A percentile compares a stretch with the other conserved stretches of the same genome.
Conservation (phyloP, 768 basidiomycete species). For the Phanerodontia chrysosporium region DNA sequence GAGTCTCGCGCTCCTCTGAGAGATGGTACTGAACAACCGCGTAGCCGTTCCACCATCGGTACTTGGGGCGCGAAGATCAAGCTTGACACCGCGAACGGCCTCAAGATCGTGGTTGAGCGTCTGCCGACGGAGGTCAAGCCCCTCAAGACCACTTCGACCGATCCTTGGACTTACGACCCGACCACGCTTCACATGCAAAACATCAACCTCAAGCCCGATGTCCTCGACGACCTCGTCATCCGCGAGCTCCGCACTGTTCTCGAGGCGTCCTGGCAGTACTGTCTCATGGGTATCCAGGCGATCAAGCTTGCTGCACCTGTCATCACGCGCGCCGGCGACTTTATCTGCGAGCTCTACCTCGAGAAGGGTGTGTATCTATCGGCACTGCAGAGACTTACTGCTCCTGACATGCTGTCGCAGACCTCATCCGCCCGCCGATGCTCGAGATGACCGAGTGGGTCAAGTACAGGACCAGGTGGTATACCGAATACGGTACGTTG, state of each 20-base stretch:
- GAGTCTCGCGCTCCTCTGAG: not conserved
- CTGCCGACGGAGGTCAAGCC: not conserved
- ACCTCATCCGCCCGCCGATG: not conserved
- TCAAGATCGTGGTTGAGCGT: not conserved
- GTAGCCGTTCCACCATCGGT: not conserved
- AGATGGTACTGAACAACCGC: not conserved
- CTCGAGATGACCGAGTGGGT: not conserved
- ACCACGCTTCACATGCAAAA: not conserved
- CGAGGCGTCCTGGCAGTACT: conserved; percentile 2
- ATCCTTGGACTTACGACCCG: not conserved
- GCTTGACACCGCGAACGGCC: not conserved
- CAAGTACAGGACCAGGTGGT: not conserved
- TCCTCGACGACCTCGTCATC: not conserved
- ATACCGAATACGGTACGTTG: not conserved
- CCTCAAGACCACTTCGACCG: not conserved
- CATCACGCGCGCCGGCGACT: conserved; percentile 1
- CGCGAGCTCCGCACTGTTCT: not conserved
- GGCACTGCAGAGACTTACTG: not conserved
- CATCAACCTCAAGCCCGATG: not conserved
- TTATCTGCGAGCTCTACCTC: conserved; percentile 5
- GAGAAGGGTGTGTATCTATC: not conserved
- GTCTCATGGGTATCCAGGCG: conserved; percentile 2
- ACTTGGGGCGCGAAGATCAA: not conserved
- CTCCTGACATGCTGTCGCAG: not conserved
- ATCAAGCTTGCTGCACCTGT: not conserved